Evolutionary conservation across 305 asterid genomes (phyloP), one percentile per base, ranked within the genome.

Genomic region (Andrographis paniculata): DNA sequence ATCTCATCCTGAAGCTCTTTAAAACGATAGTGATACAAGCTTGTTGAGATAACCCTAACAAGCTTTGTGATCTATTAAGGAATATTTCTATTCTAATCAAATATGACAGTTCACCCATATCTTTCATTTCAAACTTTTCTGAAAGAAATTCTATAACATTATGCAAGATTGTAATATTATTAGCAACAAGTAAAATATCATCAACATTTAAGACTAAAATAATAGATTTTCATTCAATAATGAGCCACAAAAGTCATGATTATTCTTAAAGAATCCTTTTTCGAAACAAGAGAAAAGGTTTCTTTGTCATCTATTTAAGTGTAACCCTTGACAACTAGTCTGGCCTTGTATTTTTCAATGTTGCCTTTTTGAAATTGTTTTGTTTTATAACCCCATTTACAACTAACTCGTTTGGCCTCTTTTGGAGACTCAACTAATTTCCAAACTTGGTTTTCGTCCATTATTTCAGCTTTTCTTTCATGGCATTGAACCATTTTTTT

Each of bases 41-140:
- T 27, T 48, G 28, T 31, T 49, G 42, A 30, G 54, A 17, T 11
- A 48, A 17, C 20, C 44, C 55, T 13, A 50, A 33, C 24, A 31
- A 17, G 8, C 18, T 5, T 17, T 50, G 17, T 35, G 44, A 53
- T 49, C 17, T 49, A 18, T 49, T 38, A 16, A 1, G 33, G 5
- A 12, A 50, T 31, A 50, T 35, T 50, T 50, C 44, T 3, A 50
- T 50, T 50, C 21, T 1, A 5, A 35, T 50, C 18, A 35, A 28
- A 11, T 35, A 50, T 5, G 30, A 31, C 19, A 43, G n/a, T 8
- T 50, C 17, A 3, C 16, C n/a, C 13, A 49, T 41, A 41, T 41
- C 31, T 18, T 41, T 41, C 45, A 41, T 41, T 41, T 41, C 4
- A 41, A 41, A 41, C 9, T 7, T 41, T 2, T 5, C 16, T 10